Base-by-base conservation (phyloP, 2,329 filamentous ascomycete species). In the Sporothrix brasiliensis region DNA sequence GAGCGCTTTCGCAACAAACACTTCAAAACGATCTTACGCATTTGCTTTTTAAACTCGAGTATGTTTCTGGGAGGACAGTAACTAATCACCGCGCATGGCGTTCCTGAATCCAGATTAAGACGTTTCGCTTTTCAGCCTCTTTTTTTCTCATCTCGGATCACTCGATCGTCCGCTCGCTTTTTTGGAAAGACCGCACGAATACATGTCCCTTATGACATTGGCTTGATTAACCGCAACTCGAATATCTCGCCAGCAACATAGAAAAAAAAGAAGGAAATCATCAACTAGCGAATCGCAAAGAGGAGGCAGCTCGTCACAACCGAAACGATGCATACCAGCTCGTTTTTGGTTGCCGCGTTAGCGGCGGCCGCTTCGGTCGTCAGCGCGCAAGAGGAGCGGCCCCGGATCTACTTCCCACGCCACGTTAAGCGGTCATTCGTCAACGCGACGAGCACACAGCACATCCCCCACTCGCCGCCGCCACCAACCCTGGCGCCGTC, bases 321-420 rank as follows among this genome's bases (percentile, higher is more conserved):
- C 67, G 24, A 13, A 21, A 70, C 54, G 34, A 88, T 88, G 86
- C 84, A 82, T 76, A 79, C 82, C 73, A 81, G 81, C 75, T 81
- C 83, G 11, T 76, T 84, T 70, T 74, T 86, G 76, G 82, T 83
- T 74, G 83, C 83, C 78, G 82, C 83, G 24, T 75, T 87, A 75
- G 83, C 82, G 74, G 78, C 85, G 72, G 81, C 83, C 71, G 80
- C 83, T 47, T 80, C 83, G 3, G 76, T 81, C n/a, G 81, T 79
- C 70, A 79, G 79, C 73, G 84, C 83, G 27, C 80, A 83, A 69
- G 78, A 83, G 47, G 71, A 60, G 49, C 79, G 80, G 72, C 85
- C 86, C 21, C 83, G 81, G 76, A 86, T 87, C 75, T 88, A 88
- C 77, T 88, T 85, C 73, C 87, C 87, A 14, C 81, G 84, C 70